phyloP scores from a whole-genome alignment of 306 rosid genomes.

The Betula pendula region DNA sequence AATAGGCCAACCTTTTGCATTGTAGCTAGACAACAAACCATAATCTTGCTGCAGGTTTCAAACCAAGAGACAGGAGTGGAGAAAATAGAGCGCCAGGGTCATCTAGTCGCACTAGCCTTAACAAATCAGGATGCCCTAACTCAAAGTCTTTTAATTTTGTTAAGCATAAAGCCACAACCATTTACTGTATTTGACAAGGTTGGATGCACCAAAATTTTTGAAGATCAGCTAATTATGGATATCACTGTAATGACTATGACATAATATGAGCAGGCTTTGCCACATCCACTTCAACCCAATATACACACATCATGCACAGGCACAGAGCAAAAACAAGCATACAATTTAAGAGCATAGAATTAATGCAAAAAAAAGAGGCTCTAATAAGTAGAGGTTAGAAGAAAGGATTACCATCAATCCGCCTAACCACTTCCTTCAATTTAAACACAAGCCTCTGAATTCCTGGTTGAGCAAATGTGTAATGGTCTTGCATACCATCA shows the following conservation, averaged over 20 bases:
- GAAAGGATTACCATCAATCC: conserved; percentile 76
- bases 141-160: background rate
- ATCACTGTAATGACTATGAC: background rate
- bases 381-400: conserved; percentile 13
- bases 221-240: background rate
- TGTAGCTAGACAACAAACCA: background rate
- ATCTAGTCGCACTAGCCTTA: background rate
- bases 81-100: background rate
- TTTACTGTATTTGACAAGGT: background rate
- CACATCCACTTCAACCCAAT: background rate
- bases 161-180: background rate
- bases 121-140: background rate
- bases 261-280: background rate
- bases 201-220: background rate
- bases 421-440: conserved; percentile 86
- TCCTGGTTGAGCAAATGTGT: conserved; percentile 97
- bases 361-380: background rate
- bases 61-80: no score
- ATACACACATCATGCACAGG: background rate
- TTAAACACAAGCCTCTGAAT: conserved; percentile 95
- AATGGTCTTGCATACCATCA: conserved; percentile 99
- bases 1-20: background rate
- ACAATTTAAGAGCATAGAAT: no score
- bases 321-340: background rate
- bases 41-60: background rate